These are phyloP conservation scores for Suillus hirtellus DNA, from an alignment of 768 basidiomycete species.

Conservation along the genomic window DNA sequence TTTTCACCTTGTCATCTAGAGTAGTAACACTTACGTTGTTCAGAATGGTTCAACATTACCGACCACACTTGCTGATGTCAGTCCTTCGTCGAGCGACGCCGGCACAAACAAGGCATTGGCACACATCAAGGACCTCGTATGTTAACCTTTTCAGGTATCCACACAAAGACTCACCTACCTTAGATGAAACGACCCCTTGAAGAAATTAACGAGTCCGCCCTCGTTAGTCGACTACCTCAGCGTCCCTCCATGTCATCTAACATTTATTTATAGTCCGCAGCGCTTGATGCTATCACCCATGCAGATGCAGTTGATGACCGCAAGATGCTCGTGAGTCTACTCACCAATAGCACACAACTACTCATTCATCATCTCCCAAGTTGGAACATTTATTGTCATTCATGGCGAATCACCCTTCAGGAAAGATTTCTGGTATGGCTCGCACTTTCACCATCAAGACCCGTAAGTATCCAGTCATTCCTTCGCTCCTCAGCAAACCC, in stretches of 20 bases:
- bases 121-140: slow-evolving; percentile 32
- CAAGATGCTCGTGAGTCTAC: slow-evolving; percentile 61
- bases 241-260: neutral
- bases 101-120: slow-evolving; percentile 25
- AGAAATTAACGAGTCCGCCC: slow-evolving; percentile 29
- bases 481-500: neutral
- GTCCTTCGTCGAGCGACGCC: slow-evolving; percentile 18
- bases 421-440: slow-evolving; percentile 40
- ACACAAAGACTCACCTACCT: neutral
- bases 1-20: neutral
- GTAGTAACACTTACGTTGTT: neutral
- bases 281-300: slow-evolving; percentile 62
- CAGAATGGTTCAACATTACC: slow-evolving; percentile 13
- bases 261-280: slow-evolving; percentile 44
- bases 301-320: slow-evolving; percentile 71
- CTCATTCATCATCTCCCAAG: slow-evolving; percentile 34
- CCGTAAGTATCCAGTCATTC: slow-evolving; percentile 42
- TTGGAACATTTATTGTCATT: slow-evolving; percentile 71
- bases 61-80: slow-evolving; percentile 18
- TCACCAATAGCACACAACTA: neutral
- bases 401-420: slow-evolving; percentile 58
- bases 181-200: slow-evolving; percentile 34
- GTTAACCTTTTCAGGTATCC: neutral
- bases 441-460: slow-evolving; percentile 47
- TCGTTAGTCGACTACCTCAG: slow-evolving; percentile 19